Conservation (phyloP, 202 grass and related monocot genomes). For the Hordeum pubiflorum region DNA sequence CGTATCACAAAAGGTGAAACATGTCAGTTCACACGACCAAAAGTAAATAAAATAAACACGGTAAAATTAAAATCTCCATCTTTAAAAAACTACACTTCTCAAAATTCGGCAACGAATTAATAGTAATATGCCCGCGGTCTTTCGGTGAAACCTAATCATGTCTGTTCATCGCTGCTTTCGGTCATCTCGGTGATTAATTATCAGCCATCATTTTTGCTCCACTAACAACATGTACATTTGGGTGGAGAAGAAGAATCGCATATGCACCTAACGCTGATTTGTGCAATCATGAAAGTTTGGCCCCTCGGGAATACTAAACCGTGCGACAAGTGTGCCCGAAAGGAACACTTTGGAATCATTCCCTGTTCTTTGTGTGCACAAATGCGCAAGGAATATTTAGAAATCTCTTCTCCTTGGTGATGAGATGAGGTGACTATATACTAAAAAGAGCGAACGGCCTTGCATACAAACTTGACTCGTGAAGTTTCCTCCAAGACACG, state of each 20-base stretch:
- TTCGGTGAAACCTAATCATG: neutral
- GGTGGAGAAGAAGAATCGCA: constrained; percentile 33
- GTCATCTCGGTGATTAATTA: constrained; percentile 24
- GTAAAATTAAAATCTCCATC: neutral
- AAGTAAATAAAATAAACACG: neutral
- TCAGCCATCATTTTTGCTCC: constrained; percentile 27
- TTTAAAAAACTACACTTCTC: neutral
- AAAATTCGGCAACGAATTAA: neutral
- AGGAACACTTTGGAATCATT: constrained; percentile 17
- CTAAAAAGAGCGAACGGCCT: neutral
- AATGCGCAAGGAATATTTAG: constrained; percentile 31
- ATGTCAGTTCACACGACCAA: neutral
- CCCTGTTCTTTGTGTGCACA: constrained; percentile 33
- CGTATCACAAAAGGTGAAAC: neutral
- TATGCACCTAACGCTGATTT: constrained; percentile 37
- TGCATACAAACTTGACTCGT: constrained; percentile 9
- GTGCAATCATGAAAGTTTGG: constrained; percentile 44
- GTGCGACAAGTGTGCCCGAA: neutral
- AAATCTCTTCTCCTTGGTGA: constrained; percentile 9
- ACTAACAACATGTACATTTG: constrained; percentile 13
- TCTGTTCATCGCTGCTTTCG: neutral
- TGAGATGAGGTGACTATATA: neutral
- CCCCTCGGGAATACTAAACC: constrained; percentile 13
- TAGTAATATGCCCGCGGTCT: neutral
- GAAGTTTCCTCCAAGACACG: neutral